Evolutionary conservation across 2,329 filamentous ascomycete species (phyloP).

Genomic region (Myriosclerotinia scirpicola): DNA sequence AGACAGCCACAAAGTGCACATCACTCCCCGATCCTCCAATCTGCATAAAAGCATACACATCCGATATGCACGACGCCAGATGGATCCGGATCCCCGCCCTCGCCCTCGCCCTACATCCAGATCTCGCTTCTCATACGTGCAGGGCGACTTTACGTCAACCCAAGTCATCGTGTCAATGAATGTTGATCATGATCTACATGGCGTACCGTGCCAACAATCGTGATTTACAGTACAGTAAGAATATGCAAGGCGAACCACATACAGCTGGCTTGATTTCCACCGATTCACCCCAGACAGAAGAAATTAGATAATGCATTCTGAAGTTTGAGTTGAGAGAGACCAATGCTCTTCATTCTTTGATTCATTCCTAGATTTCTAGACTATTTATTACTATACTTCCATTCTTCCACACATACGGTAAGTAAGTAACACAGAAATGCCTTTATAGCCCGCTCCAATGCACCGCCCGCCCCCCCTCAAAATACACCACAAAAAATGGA

Average conservation of each 20-base stretch:
- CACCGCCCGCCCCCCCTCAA: neutral
- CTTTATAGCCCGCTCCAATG: neutral
- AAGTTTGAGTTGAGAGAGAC: constrained; percentile 1
- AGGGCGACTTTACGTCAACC: constrained; percentile 12
- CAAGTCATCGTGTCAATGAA: constrained; percentile 2
- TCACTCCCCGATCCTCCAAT: neutral
- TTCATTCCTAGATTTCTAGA: constrained; percentile 6
- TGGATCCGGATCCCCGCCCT: neutral
- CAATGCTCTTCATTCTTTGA: constrained; percentile 7
- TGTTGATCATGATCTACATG: constrained; percentile 7
- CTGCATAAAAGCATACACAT: neutral
- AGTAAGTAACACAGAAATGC: neutral
- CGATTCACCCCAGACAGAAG: neutral
- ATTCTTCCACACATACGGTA: constrained; percentile 6
- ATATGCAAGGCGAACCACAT: constrained; percentile 4
- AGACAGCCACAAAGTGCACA: neutral
- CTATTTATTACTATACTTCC: constrained; percentile 4
- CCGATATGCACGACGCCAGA: neutral
- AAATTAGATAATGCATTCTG: neutral
- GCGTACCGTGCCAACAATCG: neutral
- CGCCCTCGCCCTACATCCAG: constrained; percentile 4
- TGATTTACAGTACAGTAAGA: constrained; percentile 1
- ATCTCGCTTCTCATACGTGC: neutral
- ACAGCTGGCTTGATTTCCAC: neutral
- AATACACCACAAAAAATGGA: constrained; percentile 11